These are phyloP conservation scores for Aurinia saxatilis DNA, from an alignment of 345 rosid genomes.

Conservation along the genomic window DNA sequence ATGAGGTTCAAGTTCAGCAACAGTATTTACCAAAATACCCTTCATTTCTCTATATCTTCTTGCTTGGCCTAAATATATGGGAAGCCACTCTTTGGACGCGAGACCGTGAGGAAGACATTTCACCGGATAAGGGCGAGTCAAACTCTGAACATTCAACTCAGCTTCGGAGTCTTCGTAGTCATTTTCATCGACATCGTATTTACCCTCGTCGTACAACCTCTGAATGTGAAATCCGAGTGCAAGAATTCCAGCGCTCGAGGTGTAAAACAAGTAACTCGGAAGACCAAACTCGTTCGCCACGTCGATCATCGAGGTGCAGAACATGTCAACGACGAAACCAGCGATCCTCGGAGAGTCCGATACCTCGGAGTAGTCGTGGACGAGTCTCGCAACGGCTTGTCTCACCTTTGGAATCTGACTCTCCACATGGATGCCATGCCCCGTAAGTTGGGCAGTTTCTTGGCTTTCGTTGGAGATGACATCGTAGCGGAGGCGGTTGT, in stretches of 20 bases:
- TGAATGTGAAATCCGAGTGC: slow-evolving; percentile 19
- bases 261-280: slow-evolving; percentile 44
- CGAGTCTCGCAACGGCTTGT: slow-evolving; percentile 20
- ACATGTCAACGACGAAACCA: slow-evolving; percentile 48
- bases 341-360: slow-evolving; percentile 26
- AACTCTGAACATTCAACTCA: slow-evolving; percentile 22
- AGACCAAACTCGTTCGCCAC: slow-evolving; percentile 35
- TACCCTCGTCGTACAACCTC: neutral
- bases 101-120: slow-evolving; percentile 16
- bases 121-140: slow-evolving; percentile 29
- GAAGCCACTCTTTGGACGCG: neutral
- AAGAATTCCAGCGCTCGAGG: slow-evolving; percentile 31
- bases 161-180: slow-evolving; percentile 32
- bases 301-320: slow-evolving; percentile 37
- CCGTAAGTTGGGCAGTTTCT: neutral
- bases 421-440: slow-evolving; percentile 7
- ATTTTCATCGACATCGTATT: neutral
- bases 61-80: neutral
- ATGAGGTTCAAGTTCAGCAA: slow-evolving; percentile 41
- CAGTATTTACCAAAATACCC: slow-evolving; percentile 43
- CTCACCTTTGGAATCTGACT: slow-evolving; percentile 29
- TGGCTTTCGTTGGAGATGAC: no score
- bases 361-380: neutral
- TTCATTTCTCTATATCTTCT: slow-evolving; percentile 21
- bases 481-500: slow-evolving; percentile 11